These are phyloP conservation scores for Pseudozyma sp. DNA, from an alignment of 1,284 basidiomycete genomes.

Conservation along the genomic window DNA sequence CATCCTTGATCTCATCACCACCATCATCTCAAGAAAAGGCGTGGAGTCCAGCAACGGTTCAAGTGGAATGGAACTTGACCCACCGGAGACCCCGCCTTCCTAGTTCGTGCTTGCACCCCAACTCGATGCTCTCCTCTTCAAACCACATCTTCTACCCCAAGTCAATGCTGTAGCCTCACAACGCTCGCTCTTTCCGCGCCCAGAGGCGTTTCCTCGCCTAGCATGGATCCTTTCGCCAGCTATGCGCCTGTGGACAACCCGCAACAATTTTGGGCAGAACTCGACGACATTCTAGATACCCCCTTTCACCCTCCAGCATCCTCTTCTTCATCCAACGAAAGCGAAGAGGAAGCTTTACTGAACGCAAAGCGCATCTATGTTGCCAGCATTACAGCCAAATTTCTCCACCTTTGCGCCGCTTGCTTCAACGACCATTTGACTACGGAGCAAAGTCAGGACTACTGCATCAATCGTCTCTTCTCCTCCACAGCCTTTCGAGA, in stretches of 20 bases:
- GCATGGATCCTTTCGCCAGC: conserved; percentile 58
- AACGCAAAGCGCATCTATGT: conserved; percentile 42
- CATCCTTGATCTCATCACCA: too few species aligned
- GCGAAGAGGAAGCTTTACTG: conserved; percentile 6
- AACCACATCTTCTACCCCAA: not conserved
- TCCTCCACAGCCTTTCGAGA: conserved; percentile 40
- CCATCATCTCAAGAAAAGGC: too few species aligned
- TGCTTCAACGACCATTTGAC: conserved; percentile 49
- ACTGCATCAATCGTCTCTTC: conserved; percentile 54
- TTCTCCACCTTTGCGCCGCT: conserved; percentile 56
- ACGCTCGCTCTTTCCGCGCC: not conserved
- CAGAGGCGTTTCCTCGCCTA: conserved; percentile 3
- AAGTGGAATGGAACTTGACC: too few species aligned
- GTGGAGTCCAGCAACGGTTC: too few species aligned
- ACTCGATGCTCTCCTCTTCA: not conserved
- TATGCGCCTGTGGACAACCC: conserved; percentile 51
- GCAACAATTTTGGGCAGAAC: conserved; percentile 59
- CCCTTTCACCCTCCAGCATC: conserved; percentile 25
- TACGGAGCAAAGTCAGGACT: conserved; percentile 49
- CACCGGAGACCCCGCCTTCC: too few species aligned
- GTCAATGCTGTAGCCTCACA: not conserved
- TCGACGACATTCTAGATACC: conserved; percentile 58
- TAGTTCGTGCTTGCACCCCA: not conserved
- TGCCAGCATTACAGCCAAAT: conserved; percentile 39
- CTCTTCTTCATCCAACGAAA: not conserved